These are phyloP conservation scores for Mrakia gelida DNA, from an alignment of 768 basidiomycete genomes.

Conservation along the genomic window DNA sequence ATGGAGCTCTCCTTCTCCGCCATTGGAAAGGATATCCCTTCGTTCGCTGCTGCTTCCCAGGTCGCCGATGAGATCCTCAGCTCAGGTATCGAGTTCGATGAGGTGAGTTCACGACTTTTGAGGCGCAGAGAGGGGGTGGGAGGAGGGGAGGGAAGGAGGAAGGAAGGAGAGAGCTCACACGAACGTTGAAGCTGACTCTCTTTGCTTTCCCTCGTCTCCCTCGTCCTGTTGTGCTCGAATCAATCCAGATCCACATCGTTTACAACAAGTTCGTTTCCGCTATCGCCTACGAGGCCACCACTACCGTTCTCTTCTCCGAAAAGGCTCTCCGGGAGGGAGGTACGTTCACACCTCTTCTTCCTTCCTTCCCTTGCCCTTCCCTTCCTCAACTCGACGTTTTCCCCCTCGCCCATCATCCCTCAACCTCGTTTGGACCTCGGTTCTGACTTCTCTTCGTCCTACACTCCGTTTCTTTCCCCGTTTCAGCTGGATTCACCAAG, in stretches of 20 bases:
- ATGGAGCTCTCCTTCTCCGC: slow-evolving; percentile 88
- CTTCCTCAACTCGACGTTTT: not conserved
- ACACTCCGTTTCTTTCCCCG: not conserved
- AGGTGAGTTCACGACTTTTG: slow-evolving; percentile 45
- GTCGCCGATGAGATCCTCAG: slow-evolving; percentile 89
- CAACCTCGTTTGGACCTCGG: not conserved
- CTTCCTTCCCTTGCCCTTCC: not conserved
- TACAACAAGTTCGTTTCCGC: slow-evolving; percentile 60
- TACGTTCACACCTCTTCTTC: slow-evolving; percentile 47
- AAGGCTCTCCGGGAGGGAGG: slow-evolving; percentile 74
- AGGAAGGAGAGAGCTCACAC: slow-evolving; percentile 1
- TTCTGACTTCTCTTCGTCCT: not conserved
- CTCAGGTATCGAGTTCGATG: slow-evolving; percentile 80
- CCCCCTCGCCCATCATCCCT: no score
- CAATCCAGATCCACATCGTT: slow-evolving; percentile 46
- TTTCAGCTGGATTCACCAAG: slow-evolving; percentile 75
- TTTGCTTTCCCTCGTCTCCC: slow-evolving; percentile 3
- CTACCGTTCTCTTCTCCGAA: slow-evolving; percentile 74
- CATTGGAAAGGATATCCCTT: slow-evolving; percentile 94
- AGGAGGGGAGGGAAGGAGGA: not conserved
- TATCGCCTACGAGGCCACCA: slow-evolving; percentile 77
- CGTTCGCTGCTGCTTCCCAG: slow-evolving; percentile 90
- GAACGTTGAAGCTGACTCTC: not conserved
- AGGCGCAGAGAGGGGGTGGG: no score
- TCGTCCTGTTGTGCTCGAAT: not conserved